Evolutionary conservation across 2,329 filamentous ascomycete species (phyloP), one percentile per base, ranked within the genome.

Genomic region (Didymellaceae sp.): DNA sequence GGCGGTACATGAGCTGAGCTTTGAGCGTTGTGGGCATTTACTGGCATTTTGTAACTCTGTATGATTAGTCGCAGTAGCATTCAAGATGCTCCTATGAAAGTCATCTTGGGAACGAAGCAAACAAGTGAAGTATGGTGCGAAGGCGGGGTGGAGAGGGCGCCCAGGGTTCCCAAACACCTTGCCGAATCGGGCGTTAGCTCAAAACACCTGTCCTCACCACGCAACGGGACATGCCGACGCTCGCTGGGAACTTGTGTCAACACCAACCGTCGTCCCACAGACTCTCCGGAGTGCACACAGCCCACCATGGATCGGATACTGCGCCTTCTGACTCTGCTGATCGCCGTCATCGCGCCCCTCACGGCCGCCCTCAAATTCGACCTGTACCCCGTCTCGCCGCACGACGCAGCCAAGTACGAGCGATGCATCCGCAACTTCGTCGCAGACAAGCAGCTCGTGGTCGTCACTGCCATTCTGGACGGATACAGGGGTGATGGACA

Each of bases 361-460:
- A 61, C 78, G 31, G 76, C 77, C 31, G 91, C 91, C 52, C 86
- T 99, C 67, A 97, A 96, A 80, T 97, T 99, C 82, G 94, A 99
- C 68, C 85, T 99, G 55, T 77, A 84, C 66, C 90, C 91, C 34
- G 82, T 86, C 59, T 76, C 78, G 43, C 80, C 83, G 55, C 81
- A 83, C 73, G 85, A 87, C 65, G 79, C 80, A 55, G 74, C 75
- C 35, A 85, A 82, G 68, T 84, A 87, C 70, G 89, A 93, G 78
- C 85, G 93, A 78, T 99, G 94, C 79, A 89, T 99, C 75, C 86
- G 93, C 74, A 99, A 99, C 80, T 99, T 97, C 75, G 92, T 97
- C 61, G 83, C 85, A 55, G 89, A 86, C 76, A 91, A 97, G 71
- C 96, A 94, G 59, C 80, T 99, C 60, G 94, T 99, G 32, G 93